A percentile compares a stretch with the other conserved stretches of the same genome.
Evolutionary conservation across 768 basidiomycete species (phyloP).

Genomic region (Termitomyces sp.): DNA sequence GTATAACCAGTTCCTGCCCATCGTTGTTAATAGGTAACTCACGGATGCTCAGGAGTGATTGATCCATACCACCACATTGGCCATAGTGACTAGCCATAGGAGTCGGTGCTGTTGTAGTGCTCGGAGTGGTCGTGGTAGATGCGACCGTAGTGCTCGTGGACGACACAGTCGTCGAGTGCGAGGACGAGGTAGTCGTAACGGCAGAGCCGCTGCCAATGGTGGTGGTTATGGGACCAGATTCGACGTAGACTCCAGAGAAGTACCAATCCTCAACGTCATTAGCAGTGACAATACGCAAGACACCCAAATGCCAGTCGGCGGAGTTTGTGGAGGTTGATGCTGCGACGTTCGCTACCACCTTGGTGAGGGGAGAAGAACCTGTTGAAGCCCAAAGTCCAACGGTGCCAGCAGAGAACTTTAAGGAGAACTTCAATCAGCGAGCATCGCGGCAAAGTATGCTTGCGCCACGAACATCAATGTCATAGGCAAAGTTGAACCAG

Average conservation of each 20-base stretch:
- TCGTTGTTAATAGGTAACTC: not conserved
- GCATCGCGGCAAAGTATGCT: not conserved
- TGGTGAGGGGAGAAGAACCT: conserved; percentile 40
- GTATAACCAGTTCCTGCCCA: conserved; percentile 38
- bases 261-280: conserved; percentile 53
- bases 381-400: conserved; percentile 60
- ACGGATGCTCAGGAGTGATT: not conserved
- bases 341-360: conserved; percentile 44
- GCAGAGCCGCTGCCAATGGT: conserved; percentile 31
- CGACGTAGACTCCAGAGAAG: conserved; percentile 59
- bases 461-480: conserved; percentile 47
- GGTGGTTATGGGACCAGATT: conserved; percentile 54
- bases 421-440: not conserved
- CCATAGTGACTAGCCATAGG: conserved; percentile 42
- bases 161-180: conserved; percentile 16
- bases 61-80: conserved; percentile 46
- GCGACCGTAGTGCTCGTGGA: conserved; percentile 29
- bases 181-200: conserved; percentile 14
- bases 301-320: conserved; percentile 59
- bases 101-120: conserved; percentile 26
- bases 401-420: conserved; percentile 47
- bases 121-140: conserved; percentile 26
- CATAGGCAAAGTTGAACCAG: conserved; percentile 69
- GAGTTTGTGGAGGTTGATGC: conserved; percentile 56
- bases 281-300: conserved; percentile 50